phyloP scores from a whole-genome alignment of 345 rosid genomes.

The Lenwebbia sp. region DNA sequence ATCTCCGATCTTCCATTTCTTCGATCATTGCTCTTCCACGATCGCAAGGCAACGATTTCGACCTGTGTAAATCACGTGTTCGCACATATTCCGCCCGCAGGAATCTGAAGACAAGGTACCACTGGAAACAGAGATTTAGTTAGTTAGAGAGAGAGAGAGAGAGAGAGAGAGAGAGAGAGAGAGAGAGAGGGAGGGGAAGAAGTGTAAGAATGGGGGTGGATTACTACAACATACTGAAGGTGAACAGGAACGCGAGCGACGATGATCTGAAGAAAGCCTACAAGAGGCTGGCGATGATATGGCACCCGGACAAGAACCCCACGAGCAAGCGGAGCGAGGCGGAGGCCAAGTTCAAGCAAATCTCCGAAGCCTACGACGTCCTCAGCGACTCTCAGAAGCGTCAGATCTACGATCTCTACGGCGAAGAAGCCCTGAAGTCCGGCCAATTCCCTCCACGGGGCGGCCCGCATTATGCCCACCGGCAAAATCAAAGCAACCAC shows the following conservation, averaged over 20 bases:
- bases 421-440: conserved; percentile 81
- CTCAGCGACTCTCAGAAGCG: conserved; percentile 54
- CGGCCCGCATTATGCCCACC: neutral
- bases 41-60: neutral
- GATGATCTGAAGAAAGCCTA: conserved; percentile 83
- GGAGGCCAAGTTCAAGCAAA: conserved; percentile 83
- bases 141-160: neutral
- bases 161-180: neutral
- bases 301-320: conserved; percentile 99
- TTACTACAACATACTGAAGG: conserved; percentile 88
- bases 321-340: conserved; percentile 51
- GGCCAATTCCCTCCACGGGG: conserved; percentile 54
- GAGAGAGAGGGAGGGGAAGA: neutral
- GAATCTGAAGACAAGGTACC: neutral
- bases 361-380: conserved; percentile 67
- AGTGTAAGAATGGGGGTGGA: conserved; percentile 55
- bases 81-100: neutral
- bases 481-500: conserved; percentile 20
- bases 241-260: conserved; percentile 76
- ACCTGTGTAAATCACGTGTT: neutral
- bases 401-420: conserved; percentile 91
- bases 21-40: neutral
- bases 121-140: neutral
- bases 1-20: neutral
- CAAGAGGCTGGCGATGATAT: conserved; percentile 87